phyloP scores from a whole-genome alignment of 106 monocot genomes.

The Dioscorea alata region DNA sequence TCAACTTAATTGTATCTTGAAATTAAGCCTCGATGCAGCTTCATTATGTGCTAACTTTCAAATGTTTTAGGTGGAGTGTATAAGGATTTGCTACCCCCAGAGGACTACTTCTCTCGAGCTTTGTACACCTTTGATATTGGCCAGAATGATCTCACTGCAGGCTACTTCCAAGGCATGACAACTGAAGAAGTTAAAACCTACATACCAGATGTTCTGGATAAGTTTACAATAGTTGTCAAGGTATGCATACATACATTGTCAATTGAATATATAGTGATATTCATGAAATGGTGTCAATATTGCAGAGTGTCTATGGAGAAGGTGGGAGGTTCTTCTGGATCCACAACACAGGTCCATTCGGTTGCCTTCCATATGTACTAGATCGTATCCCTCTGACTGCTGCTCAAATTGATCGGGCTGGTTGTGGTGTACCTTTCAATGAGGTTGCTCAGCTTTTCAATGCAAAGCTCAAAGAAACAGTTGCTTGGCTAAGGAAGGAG shows the following conservation, averaged over 20 bases:
- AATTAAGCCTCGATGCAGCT: neutral
- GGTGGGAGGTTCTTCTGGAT: slow-evolving; percentile 91
- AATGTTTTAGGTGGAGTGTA: slow-evolving; percentile 13
- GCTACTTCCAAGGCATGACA: slow-evolving; percentile 24
- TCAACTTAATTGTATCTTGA: neutral
- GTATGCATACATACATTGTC: neutral
- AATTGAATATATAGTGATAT: neutral
- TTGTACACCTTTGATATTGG: slow-evolving; percentile 44
- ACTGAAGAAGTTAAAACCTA: slow-evolving; percentile 24
- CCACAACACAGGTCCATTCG: slow-evolving; percentile 90
- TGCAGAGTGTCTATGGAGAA: slow-evolving; percentile 50
- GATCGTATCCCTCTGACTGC: slow-evolving; percentile 25
- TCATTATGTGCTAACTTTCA: neutral
- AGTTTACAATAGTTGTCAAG: slow-evolving; percentile 20
- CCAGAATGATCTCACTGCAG: slow-evolving; percentile 45
- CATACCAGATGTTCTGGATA: slow-evolving; percentile 31
- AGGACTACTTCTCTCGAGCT: slow-evolving; percentile 21
- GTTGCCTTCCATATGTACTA: slow-evolving; percentile 73
- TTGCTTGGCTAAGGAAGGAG: slow-evolving; percentile 47
- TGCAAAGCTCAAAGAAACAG: slow-evolving; percentile 53
- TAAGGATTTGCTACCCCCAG: slow-evolving; percentile 27
- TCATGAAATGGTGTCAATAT: neutral
- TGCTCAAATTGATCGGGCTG: slow-evolving; percentile 32
- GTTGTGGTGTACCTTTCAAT: slow-evolving; percentile 67
- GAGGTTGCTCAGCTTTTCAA: slow-evolving; percentile 69